Conservation (phyloP, 257 asterid species). For the Plantago major region DNA sequence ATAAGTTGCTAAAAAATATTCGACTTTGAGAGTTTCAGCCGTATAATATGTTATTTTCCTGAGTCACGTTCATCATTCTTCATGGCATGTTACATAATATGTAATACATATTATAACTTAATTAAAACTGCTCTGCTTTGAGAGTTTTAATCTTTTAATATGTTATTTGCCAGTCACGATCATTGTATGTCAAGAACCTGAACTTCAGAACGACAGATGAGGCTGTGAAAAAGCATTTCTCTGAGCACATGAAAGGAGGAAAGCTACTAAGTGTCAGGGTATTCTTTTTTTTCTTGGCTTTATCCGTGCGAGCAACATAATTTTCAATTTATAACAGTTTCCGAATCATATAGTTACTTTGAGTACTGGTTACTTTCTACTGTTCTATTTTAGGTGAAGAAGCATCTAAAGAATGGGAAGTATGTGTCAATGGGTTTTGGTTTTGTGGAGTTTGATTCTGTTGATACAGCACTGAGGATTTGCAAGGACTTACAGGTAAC, state of each 20-base stretch:
- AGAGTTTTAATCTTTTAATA: slow-evolving; percentile 5
- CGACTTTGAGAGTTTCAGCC: too few relatives aligned
- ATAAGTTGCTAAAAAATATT: too few relatives aligned
- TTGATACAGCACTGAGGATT: slow-evolving; percentile 65
- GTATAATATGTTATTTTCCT: too few relatives aligned
- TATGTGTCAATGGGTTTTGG: slow-evolving; percentile 92
- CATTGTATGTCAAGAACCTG: slow-evolving; percentile 83
- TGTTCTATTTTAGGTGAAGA: slow-evolving; percentile 57
- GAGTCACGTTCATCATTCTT: too few relatives aligned
- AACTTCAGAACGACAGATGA: slow-evolving; percentile 84
- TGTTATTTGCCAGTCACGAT: slow-evolving; percentile 62
- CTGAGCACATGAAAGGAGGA: slow-evolving; percentile 68
- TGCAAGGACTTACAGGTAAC: slow-evolving; percentile 78
- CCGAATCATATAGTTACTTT: background rate
- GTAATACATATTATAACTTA: background rate
- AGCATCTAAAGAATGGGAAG: slow-evolving; percentile 85
- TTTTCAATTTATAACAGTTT: background rate
- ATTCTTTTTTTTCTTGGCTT: slow-evolving; percentile 25
- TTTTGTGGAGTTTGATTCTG: slow-evolving; percentile 78
- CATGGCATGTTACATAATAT: too few relatives aligned
- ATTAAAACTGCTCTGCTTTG: background rate
- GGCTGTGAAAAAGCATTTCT: slow-evolving; percentile 65
- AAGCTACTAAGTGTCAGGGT: slow-evolving; percentile 81
- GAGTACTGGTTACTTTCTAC: background rate
- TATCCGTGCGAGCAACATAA: slow-evolving; percentile 4